Evolutionary conservation across 2,329 filamentous ascomycete species (phyloP).

Genomic region (Claviceps sp.): DNA sequence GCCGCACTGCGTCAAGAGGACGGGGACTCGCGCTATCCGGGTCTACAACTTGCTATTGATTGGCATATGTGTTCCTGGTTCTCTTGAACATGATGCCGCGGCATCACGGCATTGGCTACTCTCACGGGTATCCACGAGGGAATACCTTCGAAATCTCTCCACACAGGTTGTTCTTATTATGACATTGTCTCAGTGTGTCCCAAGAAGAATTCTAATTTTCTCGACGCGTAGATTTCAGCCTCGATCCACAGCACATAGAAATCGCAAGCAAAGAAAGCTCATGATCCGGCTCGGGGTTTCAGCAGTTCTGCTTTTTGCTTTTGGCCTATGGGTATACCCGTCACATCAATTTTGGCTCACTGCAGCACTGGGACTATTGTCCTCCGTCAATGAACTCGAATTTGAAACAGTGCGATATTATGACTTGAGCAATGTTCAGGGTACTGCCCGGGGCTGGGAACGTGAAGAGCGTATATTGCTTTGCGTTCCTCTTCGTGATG

Average conservation of each 20-base stretch:
- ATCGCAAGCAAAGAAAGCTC: constrained; percentile 60
- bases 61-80: constrained; percentile 16
- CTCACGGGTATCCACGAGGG: constrained; percentile 69
- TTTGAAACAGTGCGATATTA: constrained; percentile 96
- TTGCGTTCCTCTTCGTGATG: constrained; percentile 88
- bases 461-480: constrained; percentile 88
- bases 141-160: constrained; percentile 79
- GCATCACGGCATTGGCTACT: constrained; percentile 61
- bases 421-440: constrained; percentile 81
- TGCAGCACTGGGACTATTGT: constrained; percentile 57
- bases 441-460: constrained; percentile 88
- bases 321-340: constrained; percentile 66
- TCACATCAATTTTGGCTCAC: constrained; percentile 46
- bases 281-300: constrained; percentile 53
- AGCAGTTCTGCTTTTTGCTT: constrained; percentile 44
- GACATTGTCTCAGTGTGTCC: neutral
- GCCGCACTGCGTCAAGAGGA: neutral
- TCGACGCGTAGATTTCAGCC: constrained; percentile 51
- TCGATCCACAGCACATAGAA: constrained; percentile 56
- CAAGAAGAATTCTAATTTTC: neutral
- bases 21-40: neutral
- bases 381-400: constrained; percentile 55
- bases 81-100: constrained; percentile 66
- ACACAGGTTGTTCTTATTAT: constrained; percentile 47
- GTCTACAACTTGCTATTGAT: neutral